Evolutionary conservation across 805 yeast genomes (phyloP), one percentile per base, ranked within the genome.

Genomic region (Kodamaea lidongshanica): DNA sequence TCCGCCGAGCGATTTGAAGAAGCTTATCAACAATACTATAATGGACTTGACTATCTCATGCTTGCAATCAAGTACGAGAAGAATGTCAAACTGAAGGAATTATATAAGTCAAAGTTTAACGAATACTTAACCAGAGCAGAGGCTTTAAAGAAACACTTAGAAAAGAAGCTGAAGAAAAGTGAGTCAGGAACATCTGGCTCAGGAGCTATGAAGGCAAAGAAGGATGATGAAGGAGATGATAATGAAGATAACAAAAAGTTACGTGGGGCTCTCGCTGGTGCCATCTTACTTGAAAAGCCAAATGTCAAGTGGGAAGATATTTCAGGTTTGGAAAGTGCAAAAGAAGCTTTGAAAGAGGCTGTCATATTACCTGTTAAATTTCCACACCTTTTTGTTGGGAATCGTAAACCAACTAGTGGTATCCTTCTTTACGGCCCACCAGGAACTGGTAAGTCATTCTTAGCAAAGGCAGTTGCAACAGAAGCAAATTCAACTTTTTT

Each of bases 391-490:
- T 92, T 92, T 60, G 85, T 81, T 7, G 98, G 98, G 1, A 89
- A 86, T 53, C 72, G 98, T 40, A 84, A 85, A 50, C 98, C 98
- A 2, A 78, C 89, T 3, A 68, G 84, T 5, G 98, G 98, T 25
- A 89, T 92, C 27, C 58, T 92, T 27, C 61, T 92, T 13, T 84
- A 83, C 48, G 70, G 70, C 0, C 70, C 70, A 7, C 98, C 98
- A 3, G 98, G 98, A 48, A 92, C 98, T 0, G 98, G 98, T 67
- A 92, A 92, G 51, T 89, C 97, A 2, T 92, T 79, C 50, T 64
- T 92, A 36, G 98, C 98, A 7, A 92, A 92, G 54, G 98, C 98
- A 0, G 97, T 92, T 6, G 98, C 98, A 15, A 92, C 98, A 0
- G 98, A 92, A 49, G 96, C 97, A 28, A 87, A 89, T 54, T 85